Evolutionary conservation across 179 eudicot species (phyloP).

Genomic region (Amaranthus tricolor): DNA sequence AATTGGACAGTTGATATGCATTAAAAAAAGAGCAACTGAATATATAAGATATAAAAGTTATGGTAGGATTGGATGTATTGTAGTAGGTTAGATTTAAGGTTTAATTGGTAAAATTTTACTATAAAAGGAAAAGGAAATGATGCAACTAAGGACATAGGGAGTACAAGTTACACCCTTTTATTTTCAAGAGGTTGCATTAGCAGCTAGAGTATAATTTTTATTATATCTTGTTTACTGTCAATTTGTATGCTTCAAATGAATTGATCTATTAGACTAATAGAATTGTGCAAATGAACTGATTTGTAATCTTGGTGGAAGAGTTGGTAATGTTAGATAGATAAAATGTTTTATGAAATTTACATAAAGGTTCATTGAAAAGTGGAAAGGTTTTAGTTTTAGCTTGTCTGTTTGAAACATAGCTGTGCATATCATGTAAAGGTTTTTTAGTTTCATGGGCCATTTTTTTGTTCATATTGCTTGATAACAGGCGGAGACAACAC

Average conservation of each 20-base stretch:
- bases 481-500: slow-evolving; percentile 61
- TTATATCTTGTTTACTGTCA: background rate
- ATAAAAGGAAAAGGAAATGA: too few species aligned
- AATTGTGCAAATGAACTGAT: background rate
- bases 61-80: too few species aligned
- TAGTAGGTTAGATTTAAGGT: too few species aligned
- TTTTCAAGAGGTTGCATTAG: background rate
- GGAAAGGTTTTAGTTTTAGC: background rate
- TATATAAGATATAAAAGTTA: too few species aligned
- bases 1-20: too few species aligned
- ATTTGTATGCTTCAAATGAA: too few species aligned
- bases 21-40: too few species aligned
- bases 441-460: slow-evolving; percentile 9
- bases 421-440: background rate
- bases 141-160: too few species aligned
- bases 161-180: too few species aligned
- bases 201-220: background rate
- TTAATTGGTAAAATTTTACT: too few species aligned
- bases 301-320: background rate
- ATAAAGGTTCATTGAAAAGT: background rate
- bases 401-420: background rate
- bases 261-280: background rate
- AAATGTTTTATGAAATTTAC: background rate
- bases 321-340: background rate
- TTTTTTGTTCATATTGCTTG: slow-evolving; percentile 5